Percentiles rank a stretch among this genome's conserved stretches.
phyloP scores from a whole-genome alignment of 2,329 filamentous ascomycete genomes.

The Sporothrix schenckii region DNA sequence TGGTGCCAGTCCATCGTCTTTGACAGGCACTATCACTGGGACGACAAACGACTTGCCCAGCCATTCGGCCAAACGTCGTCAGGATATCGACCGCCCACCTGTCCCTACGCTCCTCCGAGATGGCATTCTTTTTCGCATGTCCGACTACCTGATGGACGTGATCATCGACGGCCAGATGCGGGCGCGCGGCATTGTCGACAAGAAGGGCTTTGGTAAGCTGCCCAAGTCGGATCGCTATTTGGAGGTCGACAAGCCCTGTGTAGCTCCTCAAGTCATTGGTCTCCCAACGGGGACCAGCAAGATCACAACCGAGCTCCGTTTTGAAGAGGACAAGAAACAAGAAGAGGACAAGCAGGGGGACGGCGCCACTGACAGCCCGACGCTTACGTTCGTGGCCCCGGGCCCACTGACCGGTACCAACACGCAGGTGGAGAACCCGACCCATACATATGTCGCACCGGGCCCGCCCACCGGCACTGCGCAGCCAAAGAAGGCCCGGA shows the following conservation, averaged over 20 bases:
- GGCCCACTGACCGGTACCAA: background rate
- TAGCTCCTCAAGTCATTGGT: conserved; percentile 35
- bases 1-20: too few species aligned
- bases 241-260: conserved; percentile 51
- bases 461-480: background rate
- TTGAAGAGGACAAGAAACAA: background rate
- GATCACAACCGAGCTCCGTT: conserved; percentile 1
- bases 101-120: conserved; percentile 29
- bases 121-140: conserved; percentile 38
- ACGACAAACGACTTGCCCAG: conserved; percentile 32
- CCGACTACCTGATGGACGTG: conserved; percentile 51
- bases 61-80: conserved; percentile 23
- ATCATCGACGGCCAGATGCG: conserved; percentile 41
- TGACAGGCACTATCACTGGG: conserved; percentile 27
- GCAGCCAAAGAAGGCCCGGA: background rate
- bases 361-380: background rate
- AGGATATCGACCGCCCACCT: conserved; percentile 28
- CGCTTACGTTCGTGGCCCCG: background rate
- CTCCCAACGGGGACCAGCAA: background rate
- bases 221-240: conserved; percentile 45
- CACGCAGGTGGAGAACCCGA: background rate
- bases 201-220: conserved; percentile 49
- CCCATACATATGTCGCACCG: background rate
- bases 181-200: conserved; percentile 46
- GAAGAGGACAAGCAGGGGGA: background rate